Evolutionary conservation across 306 rosid species (phyloP).

Genomic region (Crotalaria pallida): DNA sequence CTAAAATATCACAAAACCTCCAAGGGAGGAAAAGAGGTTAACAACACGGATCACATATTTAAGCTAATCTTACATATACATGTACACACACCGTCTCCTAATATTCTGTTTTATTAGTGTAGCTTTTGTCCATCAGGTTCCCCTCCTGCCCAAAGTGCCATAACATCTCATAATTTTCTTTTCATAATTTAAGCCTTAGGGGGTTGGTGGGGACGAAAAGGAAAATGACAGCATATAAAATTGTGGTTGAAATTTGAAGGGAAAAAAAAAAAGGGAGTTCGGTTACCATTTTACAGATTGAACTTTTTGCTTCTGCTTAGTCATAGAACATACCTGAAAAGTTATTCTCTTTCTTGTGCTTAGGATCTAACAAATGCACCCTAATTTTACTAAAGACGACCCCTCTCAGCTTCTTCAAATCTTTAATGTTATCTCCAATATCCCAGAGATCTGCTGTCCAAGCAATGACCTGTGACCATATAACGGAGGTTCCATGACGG

Average conservation of each 20-base stretch:
- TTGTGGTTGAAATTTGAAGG: neutral
- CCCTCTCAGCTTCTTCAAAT: constrained; percentile 5
- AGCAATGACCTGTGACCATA: neutral
- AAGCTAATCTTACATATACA: neutral
- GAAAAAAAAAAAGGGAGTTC: neutral
- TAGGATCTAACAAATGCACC: neutral
- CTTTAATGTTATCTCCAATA: neutral
- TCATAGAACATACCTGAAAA: constrained; percentile 8
- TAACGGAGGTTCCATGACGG: neutral
- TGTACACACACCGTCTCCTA: neutral
- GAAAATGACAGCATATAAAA: neutral
- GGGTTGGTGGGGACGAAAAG: neutral
- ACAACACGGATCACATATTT: neutral
- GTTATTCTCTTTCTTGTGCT: neutral
- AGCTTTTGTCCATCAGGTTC: neutral
- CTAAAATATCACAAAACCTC: neutral
- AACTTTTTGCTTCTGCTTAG: neutral
- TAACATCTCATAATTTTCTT: neutral
- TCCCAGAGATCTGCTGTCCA: neutral
- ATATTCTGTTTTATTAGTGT: neutral
- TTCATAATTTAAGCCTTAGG: neutral
- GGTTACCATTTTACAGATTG: constrained; percentile 7
- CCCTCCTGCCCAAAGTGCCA: neutral
- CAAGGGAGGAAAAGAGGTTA: neutral
- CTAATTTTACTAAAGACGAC: neutral